Conservation (phyloP, 2,329 filamentous ascomycete genomes). For the Sclerotinia sclerotiorum region DNA sequence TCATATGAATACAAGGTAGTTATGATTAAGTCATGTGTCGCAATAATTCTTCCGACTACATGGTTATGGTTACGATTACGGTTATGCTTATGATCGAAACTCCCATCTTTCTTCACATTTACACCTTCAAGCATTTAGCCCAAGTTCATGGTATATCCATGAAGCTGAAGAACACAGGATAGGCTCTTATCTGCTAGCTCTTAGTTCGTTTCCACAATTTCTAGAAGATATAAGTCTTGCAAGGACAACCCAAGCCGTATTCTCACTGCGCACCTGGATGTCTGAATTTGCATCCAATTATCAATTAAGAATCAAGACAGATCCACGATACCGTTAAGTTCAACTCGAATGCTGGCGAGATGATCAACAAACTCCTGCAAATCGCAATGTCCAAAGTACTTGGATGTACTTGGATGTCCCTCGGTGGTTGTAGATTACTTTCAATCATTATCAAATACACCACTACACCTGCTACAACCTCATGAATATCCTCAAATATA, state of each 20-base stretch:
- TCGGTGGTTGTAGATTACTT: neutral
- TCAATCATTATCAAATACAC: constrained; percentile 3
- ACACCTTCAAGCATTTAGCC: too few species aligned
- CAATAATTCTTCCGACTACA: constrained; percentile 4
- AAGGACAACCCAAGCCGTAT: constrained; percentile 6
- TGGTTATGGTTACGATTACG: neutral
- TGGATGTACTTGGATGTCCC: neutral
- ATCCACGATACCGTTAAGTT: neutral
- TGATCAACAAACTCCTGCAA: neutral
- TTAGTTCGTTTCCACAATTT: neutral
- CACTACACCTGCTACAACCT: neutral
- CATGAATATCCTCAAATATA: neutral
- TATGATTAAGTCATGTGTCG: neutral
- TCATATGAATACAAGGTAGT: neutral
- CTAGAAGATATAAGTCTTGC: neutral
- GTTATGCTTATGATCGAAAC: neutral
- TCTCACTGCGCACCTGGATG: neutral
- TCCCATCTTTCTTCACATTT: neutral
- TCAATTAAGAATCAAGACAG: constrained; percentile 5
- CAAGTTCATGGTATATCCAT: neutral
- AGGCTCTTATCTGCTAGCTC: neutral
- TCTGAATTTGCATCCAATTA: constrained; percentile 3
- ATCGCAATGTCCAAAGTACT: neutral
- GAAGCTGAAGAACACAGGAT: neutral
- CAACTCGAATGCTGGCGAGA: constrained; percentile 3